Evolutionary conservation across 768 basidiomycete species (phyloP).

Genomic region (Boletus pseudopeckii): DNA sequence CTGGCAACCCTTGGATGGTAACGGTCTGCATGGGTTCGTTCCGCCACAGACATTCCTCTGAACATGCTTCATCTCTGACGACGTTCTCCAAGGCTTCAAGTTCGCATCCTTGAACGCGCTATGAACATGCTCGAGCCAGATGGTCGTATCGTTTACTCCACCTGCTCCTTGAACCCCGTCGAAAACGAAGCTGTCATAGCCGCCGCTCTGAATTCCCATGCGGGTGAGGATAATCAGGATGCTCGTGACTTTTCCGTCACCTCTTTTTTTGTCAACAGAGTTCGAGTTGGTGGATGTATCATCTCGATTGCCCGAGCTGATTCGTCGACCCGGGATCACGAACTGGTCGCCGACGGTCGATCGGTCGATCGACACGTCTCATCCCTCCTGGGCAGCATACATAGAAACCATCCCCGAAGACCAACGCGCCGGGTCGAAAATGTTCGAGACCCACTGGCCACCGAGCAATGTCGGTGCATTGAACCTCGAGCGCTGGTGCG

Average conservation of each 20-base stretch:
- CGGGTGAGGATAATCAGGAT: conserved; percentile 42
- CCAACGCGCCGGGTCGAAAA: conserved; percentile 52
- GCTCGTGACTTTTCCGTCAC: not conserved
- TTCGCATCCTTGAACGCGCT: conserved; percentile 87
- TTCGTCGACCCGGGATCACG: conserved; percentile 70
- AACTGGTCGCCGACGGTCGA: conserved; percentile 76
- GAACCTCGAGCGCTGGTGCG: conserved; percentile 72
- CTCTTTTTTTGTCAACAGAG: conserved; percentile 35
- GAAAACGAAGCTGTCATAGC: conserved; percentile 97
- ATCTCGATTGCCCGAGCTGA: conserved; percentile 62
- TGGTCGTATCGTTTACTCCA: conserved; percentile 97
- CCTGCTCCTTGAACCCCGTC: conserved; percentile 93
- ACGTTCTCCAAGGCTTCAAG: conserved; percentile 62
- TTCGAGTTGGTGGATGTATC: conserved; percentile 82
- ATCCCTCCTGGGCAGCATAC: conserved; percentile 61
- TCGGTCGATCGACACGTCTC: conserved; percentile 46
- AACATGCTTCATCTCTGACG: not conserved
- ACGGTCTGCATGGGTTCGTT: conserved; percentile 81
- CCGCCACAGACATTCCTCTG: not conserved
- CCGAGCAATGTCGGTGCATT: conserved; percentile 58
- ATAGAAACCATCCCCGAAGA: conserved; percentile 46
- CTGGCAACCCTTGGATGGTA: conserved; percentile 87
- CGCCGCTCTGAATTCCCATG: conserved; percentile 68
- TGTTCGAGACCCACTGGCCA: conserved; percentile 79
- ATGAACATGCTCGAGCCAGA: conserved; percentile 80